These are phyloP conservation scores for Leccinum subrobustum DNA, from an alignment of 1,284 basidiomycete species.

Conservation along the genomic window DNA sequence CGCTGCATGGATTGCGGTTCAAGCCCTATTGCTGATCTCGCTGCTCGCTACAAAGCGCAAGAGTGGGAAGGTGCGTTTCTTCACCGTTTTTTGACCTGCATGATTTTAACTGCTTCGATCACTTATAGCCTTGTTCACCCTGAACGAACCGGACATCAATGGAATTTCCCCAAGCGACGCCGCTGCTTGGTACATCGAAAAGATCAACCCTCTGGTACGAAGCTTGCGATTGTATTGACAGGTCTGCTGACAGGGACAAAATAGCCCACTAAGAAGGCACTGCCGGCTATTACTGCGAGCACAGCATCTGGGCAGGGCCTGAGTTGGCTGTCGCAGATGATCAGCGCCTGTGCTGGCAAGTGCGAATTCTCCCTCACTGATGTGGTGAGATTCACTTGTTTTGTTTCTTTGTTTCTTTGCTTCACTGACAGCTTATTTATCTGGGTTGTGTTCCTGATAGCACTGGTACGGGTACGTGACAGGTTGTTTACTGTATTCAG, in stretches of 20 bases:
- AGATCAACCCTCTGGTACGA: constrained; percentile 37
- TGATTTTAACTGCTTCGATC: neutral
- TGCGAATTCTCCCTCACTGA: constrained; percentile 36
- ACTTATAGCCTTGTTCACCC: constrained; percentile 34
- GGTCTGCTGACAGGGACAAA: constrained; percentile 1
- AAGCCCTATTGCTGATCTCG: constrained; percentile 35
- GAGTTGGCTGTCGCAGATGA: constrained; percentile 35
- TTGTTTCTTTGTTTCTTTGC: neutral
- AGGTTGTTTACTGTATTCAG: neutral
- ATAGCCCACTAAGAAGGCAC: constrained; percentile 34
- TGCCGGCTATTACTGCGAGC: constrained; percentile 37
- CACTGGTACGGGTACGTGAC: constrained; percentile 36
- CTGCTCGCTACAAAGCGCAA: constrained; percentile 31
- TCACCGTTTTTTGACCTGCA: neutral
- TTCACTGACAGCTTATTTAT: neutral
- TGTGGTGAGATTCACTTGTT: constrained; percentile 15
- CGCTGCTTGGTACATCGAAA: constrained; percentile 37
- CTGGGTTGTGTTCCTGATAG: constrained; percentile 6
- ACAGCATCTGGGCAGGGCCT: constrained; percentile 29
- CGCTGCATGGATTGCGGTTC: constrained; percentile 37
- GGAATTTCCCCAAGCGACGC: constrained; percentile 29
- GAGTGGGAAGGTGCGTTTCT: constrained; percentile 31
- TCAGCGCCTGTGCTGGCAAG: constrained; percentile 30
- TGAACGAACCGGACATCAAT: constrained; percentile 38
- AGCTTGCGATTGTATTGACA: too few relatives aligned